Base-by-base conservation (phyloP, 129 eudicot genomes). In the Artemisia tridentata region DNA sequence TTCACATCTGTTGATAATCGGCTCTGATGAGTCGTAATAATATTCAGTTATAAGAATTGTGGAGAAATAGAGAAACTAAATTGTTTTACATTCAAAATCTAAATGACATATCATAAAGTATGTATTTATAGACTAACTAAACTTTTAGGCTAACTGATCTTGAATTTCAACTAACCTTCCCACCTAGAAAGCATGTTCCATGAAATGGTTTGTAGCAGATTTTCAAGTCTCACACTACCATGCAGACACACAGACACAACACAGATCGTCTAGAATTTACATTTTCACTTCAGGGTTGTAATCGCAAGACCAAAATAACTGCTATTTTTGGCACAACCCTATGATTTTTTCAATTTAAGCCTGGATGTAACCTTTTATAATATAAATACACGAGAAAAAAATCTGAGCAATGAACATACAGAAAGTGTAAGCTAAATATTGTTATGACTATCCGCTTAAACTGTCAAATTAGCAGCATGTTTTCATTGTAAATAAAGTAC, bases 361-460 rank as follows among this genome's bases (percentile, higher is more conserved):
- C 11, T 38, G 45, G 2, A 7, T 38, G 45, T 38, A 38, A 38
- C 45, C 45, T 38, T 38, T 38, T 8, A 38, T 38, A 38, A 38
- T 38, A 38, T 38, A 38, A 38, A 38, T 38, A 38, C 45, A 38
- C 7, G 45, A 7, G 45, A 38, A 38, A 38, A 7, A 66, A 66
- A 15, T 66, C 9, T 66, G 57, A 66, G 21, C 34, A 66, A 25
- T 48, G 8, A 20, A 47, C 6, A 16, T 11, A 45, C 38, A 48
- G 72, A 48, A 67, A 67, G 17, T 43, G 54, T 16, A 21, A 45
- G 55, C 69, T 51, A 51, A 51, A 10, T 47, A 13, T 45, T 20
- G 15, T 45, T 65, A 48, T 66, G 41, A 48, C 15, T 48, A 46
- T 66, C 48, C 20, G 7, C 49, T 21, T 50, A 12, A 51, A 51